A percentile compares a stretch with the other conserved stretches of the same genome.
phyloP scores from a whole-genome alignment of 2,329 filamentous ascomycete genomes.

The Pseudogymnoascus sp. region DNA sequence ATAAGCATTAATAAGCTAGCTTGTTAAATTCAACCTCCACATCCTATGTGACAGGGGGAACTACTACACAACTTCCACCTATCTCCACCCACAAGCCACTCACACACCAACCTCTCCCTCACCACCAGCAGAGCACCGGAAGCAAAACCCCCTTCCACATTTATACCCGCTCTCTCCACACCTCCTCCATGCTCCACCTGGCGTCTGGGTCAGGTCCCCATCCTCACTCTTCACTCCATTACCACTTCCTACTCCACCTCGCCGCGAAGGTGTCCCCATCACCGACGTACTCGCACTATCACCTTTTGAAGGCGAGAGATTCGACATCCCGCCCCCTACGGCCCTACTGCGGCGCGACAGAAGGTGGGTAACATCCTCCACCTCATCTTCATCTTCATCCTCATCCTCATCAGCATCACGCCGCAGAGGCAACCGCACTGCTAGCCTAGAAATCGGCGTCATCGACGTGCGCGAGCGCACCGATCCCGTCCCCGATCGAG shows the following conservation, averaged over 20 bases:
- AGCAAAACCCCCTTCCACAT: slow-evolving; percentile 52
- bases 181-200: slow-evolving; percentile 39
- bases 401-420: neutral
- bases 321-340: slow-evolving; percentile 17
- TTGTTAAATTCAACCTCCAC: neutral
- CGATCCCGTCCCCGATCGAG: neutral
- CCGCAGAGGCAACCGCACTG: neutral
- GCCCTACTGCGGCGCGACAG: slow-evolving; percentile 16
- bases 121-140: slow-evolving; percentile 34
- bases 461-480: neutral
- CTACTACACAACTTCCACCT: neutral
- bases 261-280: neutral
- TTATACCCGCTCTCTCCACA: slow-evolving; percentile 48
- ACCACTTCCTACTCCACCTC: neutral
- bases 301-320: neutral
- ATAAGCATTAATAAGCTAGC: neutral
- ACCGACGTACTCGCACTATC: neutral
- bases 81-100: neutral
- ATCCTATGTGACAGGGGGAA: neutral
- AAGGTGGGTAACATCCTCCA: neutral
- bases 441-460: neutral
- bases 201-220: slow-evolving; percentile 33
- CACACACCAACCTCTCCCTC: neutral
- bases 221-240: neutral
- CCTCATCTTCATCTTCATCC: neutral